phyloP scores from a whole-genome alignment of 1,284 basidiomycete genomes.

The Caloboletus inedulis region DNA sequence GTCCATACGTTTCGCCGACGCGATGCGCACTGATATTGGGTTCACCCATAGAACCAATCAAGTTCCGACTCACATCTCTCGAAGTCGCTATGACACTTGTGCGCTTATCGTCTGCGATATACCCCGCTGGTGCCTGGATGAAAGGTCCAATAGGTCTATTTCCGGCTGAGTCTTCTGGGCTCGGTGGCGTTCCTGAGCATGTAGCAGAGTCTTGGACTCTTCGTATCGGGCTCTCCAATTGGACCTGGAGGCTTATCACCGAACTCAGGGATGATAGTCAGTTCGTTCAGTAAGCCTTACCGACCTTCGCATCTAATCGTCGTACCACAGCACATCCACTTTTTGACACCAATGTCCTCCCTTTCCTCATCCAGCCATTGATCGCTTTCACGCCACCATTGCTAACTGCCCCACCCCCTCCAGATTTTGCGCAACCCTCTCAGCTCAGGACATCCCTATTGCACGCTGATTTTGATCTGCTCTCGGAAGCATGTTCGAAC shows the following conservation, averaged over 20 bases:
- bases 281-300: conserved; percentile 17
- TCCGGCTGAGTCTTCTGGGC: conserved; percentile 17
- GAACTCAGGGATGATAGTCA: conserved; percentile 62
- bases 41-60: conserved; percentile 59
- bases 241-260: conserved; percentile 73
- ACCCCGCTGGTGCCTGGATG: conserved; percentile 65
- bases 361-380: conserved; percentile 58
- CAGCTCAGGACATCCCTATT: conserved; percentile 51
- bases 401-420: conserved; percentile 35
- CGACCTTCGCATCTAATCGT: conserved; percentile 11
- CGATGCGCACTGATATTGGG: conserved; percentile 1
- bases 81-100: conserved; percentile 67
- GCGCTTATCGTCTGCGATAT: conserved; percentile 64
- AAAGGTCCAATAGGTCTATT: conserved; percentile 29
- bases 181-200: conserved; percentile 25
- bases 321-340: conserved; percentile 45
- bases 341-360: conserved; percentile 60
- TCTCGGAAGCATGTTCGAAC: conserved; percentile 70
- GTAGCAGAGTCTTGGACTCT: conserved; percentile 61
- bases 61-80: conserved; percentile 59
- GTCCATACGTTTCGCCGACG: conserved; percentile 18
- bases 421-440: conserved; percentile 42
- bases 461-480: conserved; percentile 64
- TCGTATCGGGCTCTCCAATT: conserved; percentile 62
- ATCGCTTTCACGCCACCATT: conserved; percentile 55